Conservation (phyloP, 345 rosid genomes). For the Lepidium didymum region DNA sequence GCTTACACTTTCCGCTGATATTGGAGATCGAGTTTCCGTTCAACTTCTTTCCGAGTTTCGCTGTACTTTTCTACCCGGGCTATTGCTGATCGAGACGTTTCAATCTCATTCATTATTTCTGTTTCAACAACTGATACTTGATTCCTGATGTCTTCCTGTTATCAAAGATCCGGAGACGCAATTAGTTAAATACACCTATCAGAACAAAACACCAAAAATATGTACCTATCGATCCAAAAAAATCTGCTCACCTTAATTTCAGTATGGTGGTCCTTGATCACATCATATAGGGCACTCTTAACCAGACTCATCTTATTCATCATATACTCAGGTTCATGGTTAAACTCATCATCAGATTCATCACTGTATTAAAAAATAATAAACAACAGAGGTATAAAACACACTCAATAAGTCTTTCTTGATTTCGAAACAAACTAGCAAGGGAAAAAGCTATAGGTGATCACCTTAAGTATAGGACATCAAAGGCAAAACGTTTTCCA, state of each 20-base stretch:
- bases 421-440: background rate
- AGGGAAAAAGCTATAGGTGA: background rate
- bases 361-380: conserved; percentile 29
- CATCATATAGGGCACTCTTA: conserved; percentile 55
- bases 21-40: conserved; percentile 67
- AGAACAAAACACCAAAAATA: background rate
- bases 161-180: background rate
- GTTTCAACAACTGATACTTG: conserved; percentile 51
- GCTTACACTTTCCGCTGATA: conserved; percentile 84
- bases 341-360: conserved; percentile 49
- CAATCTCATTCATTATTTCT: conserved; percentile 43
- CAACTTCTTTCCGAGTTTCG: conserved; percentile 63
- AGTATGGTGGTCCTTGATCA: conserved; percentile 46
- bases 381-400: conserved; percentile 3
- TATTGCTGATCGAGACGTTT: conserved; percentile 47
- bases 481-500: conserved; percentile 39
- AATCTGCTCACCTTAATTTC: conserved; percentile 47
- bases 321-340: conserved; percentile 34
- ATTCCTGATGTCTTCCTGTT: conserved; percentile 78
- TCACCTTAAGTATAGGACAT: conserved; percentile 54
- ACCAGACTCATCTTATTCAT: conserved; percentile 47
- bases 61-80: conserved; percentile 52
- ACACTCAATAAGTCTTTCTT: background rate
- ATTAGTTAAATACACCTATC: background rate
- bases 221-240: background rate